Base-by-base conservation (phyloP, 176 grass and related monocot genomes). In the Poa annua region DNA sequence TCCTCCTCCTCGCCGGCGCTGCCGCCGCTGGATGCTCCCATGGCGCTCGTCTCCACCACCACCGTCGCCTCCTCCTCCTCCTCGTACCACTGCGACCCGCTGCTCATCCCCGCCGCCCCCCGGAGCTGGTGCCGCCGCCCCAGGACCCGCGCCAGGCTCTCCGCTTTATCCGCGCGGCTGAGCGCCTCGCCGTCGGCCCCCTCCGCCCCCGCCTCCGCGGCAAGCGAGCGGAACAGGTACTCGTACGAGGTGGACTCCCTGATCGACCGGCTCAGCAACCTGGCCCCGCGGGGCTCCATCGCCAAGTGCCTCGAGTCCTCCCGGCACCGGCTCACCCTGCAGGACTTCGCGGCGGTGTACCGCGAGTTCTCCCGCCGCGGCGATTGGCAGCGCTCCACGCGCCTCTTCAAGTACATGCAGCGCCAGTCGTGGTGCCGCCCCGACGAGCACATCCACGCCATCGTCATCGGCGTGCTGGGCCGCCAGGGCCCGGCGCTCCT, bases 371-470 rank as follows among this genome's bases (percentile, higher is more conserved):
- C 96, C 39, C 86, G 90, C 6, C 86, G 88, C 36, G 96, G 96
- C 15, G 96, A 98, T 83, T 98, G 96, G 96, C 96, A 98, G 87
- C 90, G 92, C 26, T 98, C 89, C 39, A 69, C 95, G 68, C 93
- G 92, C 15, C 92, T 98, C 35, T 98, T 98, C 96, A 98, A 98
- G 83, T 98, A 98, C 85, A 98, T 93, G 92, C 86, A 91, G 87
- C 89, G 93, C 54, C 92, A 95, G 64, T 81, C 93, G 4, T 98
- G 96, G 96, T 98, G 96, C 91, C 92, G 90, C 84, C 96, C 92
- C 86, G 91, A 98, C 90, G 91, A 98, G 85, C 96, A 95, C 87
- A 98, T 98, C 80, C 89, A 95, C 76, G 93, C 96, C 41, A 95
- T 98, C 80, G 62, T 98, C 56, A 92, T 98, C 78, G 92, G 96